These are phyloP conservation scores for Mycena polygramma DNA, from an alignment of 768 basidiomycete species.

Conservation along the genomic window DNA sequence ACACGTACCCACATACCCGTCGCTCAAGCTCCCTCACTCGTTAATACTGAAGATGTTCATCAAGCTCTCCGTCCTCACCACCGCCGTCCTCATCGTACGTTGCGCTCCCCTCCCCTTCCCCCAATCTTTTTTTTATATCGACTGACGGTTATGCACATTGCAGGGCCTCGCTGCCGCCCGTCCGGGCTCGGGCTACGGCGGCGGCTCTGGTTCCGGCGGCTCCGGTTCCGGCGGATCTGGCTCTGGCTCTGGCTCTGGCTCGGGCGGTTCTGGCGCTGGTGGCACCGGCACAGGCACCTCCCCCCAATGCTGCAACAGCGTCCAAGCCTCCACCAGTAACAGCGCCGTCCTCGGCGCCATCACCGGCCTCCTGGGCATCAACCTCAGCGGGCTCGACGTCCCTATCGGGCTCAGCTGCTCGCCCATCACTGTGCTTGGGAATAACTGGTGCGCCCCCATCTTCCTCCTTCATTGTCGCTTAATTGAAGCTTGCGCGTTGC, in stretches of 20 bases:
- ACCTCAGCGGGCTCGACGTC: conserved; percentile 27
- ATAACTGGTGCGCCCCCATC: background rate
- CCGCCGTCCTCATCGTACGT: conserved; percentile 15
- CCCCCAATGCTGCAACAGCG: conserved; percentile 34
- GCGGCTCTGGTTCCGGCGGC: too few relatives aligned
- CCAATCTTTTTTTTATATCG: too few relatives aligned
- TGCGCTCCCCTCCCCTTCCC: too few relatives aligned
- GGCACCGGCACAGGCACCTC: conserved; percentile 19
- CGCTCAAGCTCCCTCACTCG: too few relatives aligned
- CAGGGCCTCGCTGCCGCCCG: conserved; percentile 35
- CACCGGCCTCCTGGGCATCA: conserved; percentile 17
- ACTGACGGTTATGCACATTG: background rate
- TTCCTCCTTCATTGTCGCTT: too few relatives aligned
- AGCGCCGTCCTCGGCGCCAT: conserved; percentile 21
- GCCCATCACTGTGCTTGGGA: conserved; percentile 32
- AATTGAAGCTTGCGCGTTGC: too few relatives aligned
- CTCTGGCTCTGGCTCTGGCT: too few relatives aligned
- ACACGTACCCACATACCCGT: conserved; percentile 24
- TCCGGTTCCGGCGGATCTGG: too few relatives aligned
- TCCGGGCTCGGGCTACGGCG: background rate
- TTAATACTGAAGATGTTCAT: conserved; percentile 27
- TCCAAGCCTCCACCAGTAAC: conserved; percentile 26
- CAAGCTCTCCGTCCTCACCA: conserved; percentile 18
- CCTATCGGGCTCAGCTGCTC: conserved; percentile 35
- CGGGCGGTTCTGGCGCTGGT: too few relatives aligned